These are phyloP conservation scores for Jaltomata sinuosa DNA, from an alignment of 257 asterid species.

Conservation along the genomic window DNA sequence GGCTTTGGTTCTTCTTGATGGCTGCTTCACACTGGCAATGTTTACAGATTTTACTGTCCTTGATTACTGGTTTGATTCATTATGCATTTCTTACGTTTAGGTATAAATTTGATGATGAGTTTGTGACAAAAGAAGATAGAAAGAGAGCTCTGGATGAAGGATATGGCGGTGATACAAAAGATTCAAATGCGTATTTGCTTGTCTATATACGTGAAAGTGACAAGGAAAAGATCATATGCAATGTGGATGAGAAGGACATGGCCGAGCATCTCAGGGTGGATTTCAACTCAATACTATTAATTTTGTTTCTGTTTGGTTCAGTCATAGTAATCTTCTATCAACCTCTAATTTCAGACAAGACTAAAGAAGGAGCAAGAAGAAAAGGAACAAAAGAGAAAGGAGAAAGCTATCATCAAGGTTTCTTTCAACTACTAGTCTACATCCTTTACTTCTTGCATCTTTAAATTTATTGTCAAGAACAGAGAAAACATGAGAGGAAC, in stretches of 20 bases:
- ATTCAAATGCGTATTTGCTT: constrained; percentile 81
- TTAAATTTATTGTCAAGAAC: too few species aligned
- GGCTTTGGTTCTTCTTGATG: neutral
- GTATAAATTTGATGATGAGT: constrained; percentile 46
- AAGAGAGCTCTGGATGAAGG: constrained; percentile 45
- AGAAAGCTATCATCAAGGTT: constrained; percentile 77
- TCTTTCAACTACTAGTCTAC: neutral
- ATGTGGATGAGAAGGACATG: constrained; percentile 78
- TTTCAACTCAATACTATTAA: neutral
- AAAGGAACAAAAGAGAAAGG: constrained; percentile 69
- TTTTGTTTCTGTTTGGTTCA: neutral
- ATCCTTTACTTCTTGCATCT: constrained; percentile 2
- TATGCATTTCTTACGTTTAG: constrained; percentile 8
- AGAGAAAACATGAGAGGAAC: too few species aligned
- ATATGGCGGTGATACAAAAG: constrained; percentile 55
- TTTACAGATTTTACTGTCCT: neutral
- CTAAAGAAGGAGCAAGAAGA: constrained; percentile 77
- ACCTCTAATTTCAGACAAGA: constrained; percentile 40
- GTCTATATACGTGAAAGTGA: constrained; percentile 81
- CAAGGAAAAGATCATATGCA: constrained; percentile 65
- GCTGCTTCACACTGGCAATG: neutral
- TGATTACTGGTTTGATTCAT: neutral
- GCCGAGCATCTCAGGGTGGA: constrained; percentile 80
- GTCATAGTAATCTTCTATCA: neutral
- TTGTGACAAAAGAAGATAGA: constrained; percentile 34